Conservation (phyloP, 495 filamentous ascomycete genomes). For the Aspergillus mulundensis region DNA sequence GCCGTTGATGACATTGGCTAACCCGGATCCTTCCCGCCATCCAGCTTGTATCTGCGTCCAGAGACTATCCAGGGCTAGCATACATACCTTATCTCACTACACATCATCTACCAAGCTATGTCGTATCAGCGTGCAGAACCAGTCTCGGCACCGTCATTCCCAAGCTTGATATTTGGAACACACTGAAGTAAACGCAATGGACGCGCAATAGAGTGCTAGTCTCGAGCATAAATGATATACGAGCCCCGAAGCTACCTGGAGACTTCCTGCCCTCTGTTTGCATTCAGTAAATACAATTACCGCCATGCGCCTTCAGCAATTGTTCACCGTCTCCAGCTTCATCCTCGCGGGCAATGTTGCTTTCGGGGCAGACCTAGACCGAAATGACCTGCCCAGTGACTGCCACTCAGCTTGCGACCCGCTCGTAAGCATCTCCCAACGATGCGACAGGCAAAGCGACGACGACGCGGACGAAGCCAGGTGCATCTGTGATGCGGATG, state of each 20-base stretch:
- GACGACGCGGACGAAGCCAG: slow-evolving; percentile 28
- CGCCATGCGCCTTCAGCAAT: slow-evolving; percentile 27
- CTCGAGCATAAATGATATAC: neutral
- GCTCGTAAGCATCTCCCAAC: slow-evolving; percentile 23
- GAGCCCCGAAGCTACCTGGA: too few relatives aligned
- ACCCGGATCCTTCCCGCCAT: neutral
- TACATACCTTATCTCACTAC: neutral
- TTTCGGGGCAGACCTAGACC: slow-evolving; percentile 28
- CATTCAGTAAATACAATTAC: too few relatives aligned
- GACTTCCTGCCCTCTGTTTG: too few relatives aligned
- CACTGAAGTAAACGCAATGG: neutral
- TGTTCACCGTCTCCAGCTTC: slow-evolving; percentile 27
- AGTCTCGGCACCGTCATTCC: slow-evolving; percentile 4
- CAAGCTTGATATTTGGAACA: neutral
- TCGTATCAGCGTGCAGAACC: neutral
- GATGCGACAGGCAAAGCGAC: slow-evolving; percentile 28
- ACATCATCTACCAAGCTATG: neutral
- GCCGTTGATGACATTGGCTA: neutral
- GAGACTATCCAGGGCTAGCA: neutral
- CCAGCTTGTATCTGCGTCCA: too few relatives aligned
- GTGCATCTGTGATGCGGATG: slow-evolving; percentile 32
- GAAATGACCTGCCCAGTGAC: slow-evolving; percentile 29
- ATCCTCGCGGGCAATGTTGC: slow-evolving; percentile 26
- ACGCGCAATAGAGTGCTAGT: neutral
- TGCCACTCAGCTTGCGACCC: slow-evolving; percentile 30